Evolutionary conservation across 1,284 basidiomycete species (phyloP).

Genomic region (Grifola frondosa): DNA sequence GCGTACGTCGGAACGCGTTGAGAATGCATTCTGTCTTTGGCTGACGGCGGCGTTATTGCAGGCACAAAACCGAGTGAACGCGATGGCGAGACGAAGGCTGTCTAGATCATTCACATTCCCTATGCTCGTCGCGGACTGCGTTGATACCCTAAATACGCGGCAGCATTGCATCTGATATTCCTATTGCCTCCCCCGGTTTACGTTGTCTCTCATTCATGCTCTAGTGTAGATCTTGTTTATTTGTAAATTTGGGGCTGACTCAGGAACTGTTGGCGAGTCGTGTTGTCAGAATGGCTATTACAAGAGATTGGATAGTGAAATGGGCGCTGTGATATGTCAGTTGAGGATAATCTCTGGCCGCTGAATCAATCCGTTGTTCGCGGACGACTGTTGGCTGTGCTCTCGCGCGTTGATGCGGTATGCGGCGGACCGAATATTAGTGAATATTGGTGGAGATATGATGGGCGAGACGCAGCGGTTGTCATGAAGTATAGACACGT

Average conservation of each 20-base stretch:
- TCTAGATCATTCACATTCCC: slow-evolving; percentile 2
- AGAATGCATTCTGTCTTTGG: background rate
- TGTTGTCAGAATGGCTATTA: too few relatives aligned
- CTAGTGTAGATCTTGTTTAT: slow-evolving; percentile 22
- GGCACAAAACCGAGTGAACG: slow-evolving; percentile 32
- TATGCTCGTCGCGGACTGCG: slow-evolving; percentile 11
- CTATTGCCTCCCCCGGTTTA: slow-evolving; percentile 5
- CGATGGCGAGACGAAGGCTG: background rate
- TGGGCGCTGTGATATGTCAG: too few relatives aligned
- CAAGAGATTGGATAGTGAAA: too few relatives aligned
- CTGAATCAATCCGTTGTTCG: too few relatives aligned
- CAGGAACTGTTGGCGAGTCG: too few relatives aligned
- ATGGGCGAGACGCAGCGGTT: too few relatives aligned
- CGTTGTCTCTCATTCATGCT: slow-evolving; percentile 13
- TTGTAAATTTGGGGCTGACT: slow-evolving; percentile 22
- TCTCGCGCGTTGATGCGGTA: too few relatives aligned
- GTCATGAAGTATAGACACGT: too few relatives aligned
- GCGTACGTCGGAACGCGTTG: slow-evolving; percentile 9
- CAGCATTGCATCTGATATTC: slow-evolving; percentile 7
- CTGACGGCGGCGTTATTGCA: slow-evolving; percentile 8
- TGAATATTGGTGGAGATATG: too few relatives aligned
- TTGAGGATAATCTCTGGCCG: too few relatives aligned
- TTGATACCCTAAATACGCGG: slow-evolving; percentile 25
- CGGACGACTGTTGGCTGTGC: too few relatives aligned
- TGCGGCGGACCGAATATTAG: too few relatives aligned